phyloP scores from a whole-genome alignment of 148 eudicot species.

The Arctostaphylos glauca region DNA sequence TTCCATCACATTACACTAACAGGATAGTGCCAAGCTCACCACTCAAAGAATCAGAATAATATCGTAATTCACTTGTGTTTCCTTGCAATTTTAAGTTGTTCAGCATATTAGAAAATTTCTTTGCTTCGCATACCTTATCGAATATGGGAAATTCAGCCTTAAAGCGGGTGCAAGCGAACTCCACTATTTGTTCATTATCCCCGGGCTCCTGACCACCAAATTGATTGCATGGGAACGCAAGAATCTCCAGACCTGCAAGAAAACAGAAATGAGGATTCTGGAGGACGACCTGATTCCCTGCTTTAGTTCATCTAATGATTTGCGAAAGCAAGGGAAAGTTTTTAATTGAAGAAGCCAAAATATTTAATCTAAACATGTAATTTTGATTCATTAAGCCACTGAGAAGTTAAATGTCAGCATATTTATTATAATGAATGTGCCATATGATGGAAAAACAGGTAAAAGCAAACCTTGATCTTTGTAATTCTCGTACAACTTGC shows the following conservation, averaged over 20 bases:
- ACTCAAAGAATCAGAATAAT: slow-evolving; percentile 4
- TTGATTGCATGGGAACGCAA: slow-evolving; percentile 78
- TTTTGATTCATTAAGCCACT: not conserved
- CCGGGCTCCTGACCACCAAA: slow-evolving; percentile 69
- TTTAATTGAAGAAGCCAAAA: not conserved
- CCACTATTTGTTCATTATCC: slow-evolving; percentile 48
- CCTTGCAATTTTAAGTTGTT: not conserved
- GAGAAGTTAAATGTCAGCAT: not conserved
- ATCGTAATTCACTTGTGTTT: not conserved
- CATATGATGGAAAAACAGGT: not conserved
- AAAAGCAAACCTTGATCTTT: slow-evolving; percentile 54
- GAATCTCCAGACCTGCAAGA: slow-evolving; percentile 49
- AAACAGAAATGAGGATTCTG: not conserved
- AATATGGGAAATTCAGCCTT: slow-evolving; percentile 69
- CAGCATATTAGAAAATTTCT: not conserved
- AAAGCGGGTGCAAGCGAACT: slow-evolving; percentile 67
- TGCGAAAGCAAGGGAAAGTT: not conserved
- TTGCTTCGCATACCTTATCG: slow-evolving; percentile 38
- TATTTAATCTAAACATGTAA: not conserved
- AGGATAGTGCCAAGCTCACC: not conserved
- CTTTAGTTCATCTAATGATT: not conserved
- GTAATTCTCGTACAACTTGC: slow-evolving; percentile 60
- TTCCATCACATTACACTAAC: not conserved
- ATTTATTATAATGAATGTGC: not conserved
- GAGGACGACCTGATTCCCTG: not conserved